Conservation (phyloP, 2,329 filamentous ascomycete species). For the Fusarium siculi region DNA sequence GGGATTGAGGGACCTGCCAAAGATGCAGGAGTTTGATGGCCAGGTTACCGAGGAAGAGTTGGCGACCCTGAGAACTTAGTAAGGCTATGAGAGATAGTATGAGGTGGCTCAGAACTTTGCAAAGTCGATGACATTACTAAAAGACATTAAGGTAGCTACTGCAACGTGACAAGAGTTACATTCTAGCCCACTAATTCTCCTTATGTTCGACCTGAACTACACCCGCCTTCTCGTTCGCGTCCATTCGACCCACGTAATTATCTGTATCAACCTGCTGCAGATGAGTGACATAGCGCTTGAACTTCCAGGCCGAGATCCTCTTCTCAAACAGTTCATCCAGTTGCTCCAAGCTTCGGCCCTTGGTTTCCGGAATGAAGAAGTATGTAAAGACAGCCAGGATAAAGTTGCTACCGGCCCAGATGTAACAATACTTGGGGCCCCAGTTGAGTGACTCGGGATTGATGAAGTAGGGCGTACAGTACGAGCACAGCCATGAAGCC, state of each 20-base stretch:
- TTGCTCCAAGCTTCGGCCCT: background rate
- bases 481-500: background rate
- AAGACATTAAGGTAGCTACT: background rate
- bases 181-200: background rate
- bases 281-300: background rate
- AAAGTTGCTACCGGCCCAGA: background rate
- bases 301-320: background rate
- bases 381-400: background rate
- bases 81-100: too few relatives aligned
- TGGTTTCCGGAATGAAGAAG: background rate
- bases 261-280: background rate
- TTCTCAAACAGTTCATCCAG: background rate
- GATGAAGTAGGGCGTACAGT: background rate
- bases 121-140: accelerated
- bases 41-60: conserved; percentile 23
- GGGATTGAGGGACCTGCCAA: conserved; percentile 14
- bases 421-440: background rate
- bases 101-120: too few relatives aligned
- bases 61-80: background rate
- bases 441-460: background rate
- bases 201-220: background rate
- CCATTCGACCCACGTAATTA: background rate
- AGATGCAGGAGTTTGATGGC: conserved; percentile 26
- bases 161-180: background rate
- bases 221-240: background rate